These are phyloP conservation scores for Emmonsiellopsis sp. DNA, from an alignment of 2,329 filamentous ascomycete species.

Conservation along the genomic window DNA sequence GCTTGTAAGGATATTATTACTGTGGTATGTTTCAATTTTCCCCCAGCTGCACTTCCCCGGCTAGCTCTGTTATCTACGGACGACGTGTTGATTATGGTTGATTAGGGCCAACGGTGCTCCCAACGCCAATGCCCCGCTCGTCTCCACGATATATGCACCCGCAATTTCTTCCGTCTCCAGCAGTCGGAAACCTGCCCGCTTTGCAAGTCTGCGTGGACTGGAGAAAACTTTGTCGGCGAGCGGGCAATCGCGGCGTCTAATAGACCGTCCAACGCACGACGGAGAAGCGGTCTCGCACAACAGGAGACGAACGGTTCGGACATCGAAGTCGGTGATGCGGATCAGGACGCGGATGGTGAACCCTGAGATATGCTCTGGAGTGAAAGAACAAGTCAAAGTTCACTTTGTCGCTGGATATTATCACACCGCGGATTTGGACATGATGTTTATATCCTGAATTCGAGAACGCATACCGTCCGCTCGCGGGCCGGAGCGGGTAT, in stretches of 20 bases:
- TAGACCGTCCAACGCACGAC: neutral
- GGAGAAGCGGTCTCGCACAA: neutral
- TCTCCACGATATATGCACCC: constrained; percentile 68
- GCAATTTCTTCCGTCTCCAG: constrained; percentile 62
- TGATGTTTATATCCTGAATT: too few relatives aligned
- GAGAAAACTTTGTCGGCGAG: constrained; percentile 45
- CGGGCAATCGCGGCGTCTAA: constrained; percentile 32
- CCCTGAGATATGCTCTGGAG: neutral
- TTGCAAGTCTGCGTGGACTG: constrained; percentile 45
- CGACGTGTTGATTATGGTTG: neutral
- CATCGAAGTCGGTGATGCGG: neutral
- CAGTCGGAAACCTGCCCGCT: constrained; percentile 55
- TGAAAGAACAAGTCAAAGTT: neutral
- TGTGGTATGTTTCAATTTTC: constrained; percentile 36
- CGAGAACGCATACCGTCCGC: too few relatives aligned
- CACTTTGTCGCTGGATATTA: too few relatives aligned
- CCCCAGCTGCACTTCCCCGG: constrained; percentile 2
- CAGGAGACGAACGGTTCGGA: neutral
- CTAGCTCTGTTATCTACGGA: neutral
- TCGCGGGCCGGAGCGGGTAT: too few relatives aligned
- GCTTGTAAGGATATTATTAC: constrained; percentile 89
- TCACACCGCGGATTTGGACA: too few relatives aligned
- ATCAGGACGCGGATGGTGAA: neutral
- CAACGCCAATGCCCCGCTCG: constrained; percentile 59
- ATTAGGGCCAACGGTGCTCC: constrained; percentile 62